Evolutionary conservation across 192 early-diverging fungal genomes (phyloP), one percentile per base, ranked within the genome.

Genomic region (Entomortierella parvispora): DNA sequence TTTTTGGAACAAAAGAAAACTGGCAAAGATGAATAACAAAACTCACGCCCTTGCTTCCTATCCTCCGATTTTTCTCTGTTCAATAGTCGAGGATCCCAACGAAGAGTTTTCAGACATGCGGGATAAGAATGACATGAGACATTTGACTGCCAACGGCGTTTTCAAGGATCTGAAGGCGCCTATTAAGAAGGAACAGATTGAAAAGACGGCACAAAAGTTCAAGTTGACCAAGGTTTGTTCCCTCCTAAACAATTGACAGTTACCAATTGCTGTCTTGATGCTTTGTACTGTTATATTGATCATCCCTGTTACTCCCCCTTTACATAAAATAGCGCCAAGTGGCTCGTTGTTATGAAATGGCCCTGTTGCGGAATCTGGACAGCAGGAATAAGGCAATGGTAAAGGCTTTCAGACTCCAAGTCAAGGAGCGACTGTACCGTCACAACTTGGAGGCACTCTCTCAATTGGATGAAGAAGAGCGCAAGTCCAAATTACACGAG

Each of bases 21-120:
- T n/a, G n/a, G n/a, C n/a, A n/a, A n/a, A n/a, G n/a, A n/a, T n/a
- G n/a, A n/a, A n/a, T n/a, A n/a, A n/a, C n/a, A n/a, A n/a, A n/a
- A n/a, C n/a, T n/a, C n/a, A n/a, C n/a, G n/a, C n/a, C n/a, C n/a
- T n/a, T n/a, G n/a, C n/a, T n/a, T n/a, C n/a, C 3, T 18, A 42
- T 33, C 37, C 60, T 58, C 58, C 28, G 3, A 14, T 43, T 54
- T 53, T 32, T 62, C 34, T 49, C 18, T 22, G 46, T 34, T 55
- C 80, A 51, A 60, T 85, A 74, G 97, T 99, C 12, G 97, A 99
- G 77, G 95, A 97, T 71, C 95, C 96, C 5, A 97, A 94, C 69
- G 95, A 97, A 55, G 87, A 83, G 0, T 99, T 97, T 69, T 84
- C 84, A 54, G 92, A 93, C 62, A 74, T 99, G 77, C 88, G 97